Percentiles rank a stretch among this genome's conserved stretches.
phyloP scores from a whole-genome alignment of 108 stramenopile genomes.

The Fistulifera solaris region DNA sequence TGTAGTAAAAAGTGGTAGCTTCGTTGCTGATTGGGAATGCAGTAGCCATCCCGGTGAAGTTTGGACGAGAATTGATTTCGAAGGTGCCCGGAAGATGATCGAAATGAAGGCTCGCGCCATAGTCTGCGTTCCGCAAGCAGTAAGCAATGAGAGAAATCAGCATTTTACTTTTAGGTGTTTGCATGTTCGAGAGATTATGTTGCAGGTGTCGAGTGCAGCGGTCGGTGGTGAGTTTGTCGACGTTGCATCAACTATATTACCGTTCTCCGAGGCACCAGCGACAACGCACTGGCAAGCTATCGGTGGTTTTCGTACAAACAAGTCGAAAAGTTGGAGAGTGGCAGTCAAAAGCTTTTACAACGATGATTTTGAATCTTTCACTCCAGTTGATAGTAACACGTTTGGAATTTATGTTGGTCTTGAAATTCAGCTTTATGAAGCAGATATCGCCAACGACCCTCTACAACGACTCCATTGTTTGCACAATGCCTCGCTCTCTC shows the following conservation, averaged over 20 bases:
- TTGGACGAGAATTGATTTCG: slow-evolving; percentile 45
- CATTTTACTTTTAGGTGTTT: slow-evolving; percentile 12
- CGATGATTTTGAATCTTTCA: neutral
- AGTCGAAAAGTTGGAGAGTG: slow-evolving; percentile 51
- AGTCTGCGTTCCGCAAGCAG: slow-evolving; percentile 11
- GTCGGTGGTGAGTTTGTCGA: slow-evolving; percentile 55
- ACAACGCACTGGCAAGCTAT: slow-evolving; percentile 20
- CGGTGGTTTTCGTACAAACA: slow-evolving; percentile 31
- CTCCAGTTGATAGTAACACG: neutral
- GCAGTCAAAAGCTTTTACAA: slow-evolving; percentile 5
- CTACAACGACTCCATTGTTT: slow-evolving; percentile 50
- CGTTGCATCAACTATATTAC: slow-evolving; percentile 17
- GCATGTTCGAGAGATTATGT: slow-evolving; percentile 25
- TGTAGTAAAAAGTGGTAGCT: slow-evolving; percentile 20
- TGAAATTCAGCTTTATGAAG: slow-evolving; percentile 40
- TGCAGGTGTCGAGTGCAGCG: slow-evolving; percentile 38
- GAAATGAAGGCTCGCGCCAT: slow-evolving; percentile 25
- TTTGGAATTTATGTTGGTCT: slow-evolving; percentile 24
- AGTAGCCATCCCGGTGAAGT: slow-evolving; percentile 2
- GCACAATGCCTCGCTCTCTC: slow-evolving; percentile 31
- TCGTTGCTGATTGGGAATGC: slow-evolving; percentile 28
- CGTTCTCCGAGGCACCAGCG: neutral
- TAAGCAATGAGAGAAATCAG: slow-evolving; percentile 1
- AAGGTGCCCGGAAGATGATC: slow-evolving; percentile 25
- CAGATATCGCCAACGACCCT: slow-evolving; percentile 36